Evolutionary conservation across 2,329 filamentous ascomycete species (phyloP), one percentile per base, ranked within the genome.

Genomic region (Alternaria longipes): DNA sequence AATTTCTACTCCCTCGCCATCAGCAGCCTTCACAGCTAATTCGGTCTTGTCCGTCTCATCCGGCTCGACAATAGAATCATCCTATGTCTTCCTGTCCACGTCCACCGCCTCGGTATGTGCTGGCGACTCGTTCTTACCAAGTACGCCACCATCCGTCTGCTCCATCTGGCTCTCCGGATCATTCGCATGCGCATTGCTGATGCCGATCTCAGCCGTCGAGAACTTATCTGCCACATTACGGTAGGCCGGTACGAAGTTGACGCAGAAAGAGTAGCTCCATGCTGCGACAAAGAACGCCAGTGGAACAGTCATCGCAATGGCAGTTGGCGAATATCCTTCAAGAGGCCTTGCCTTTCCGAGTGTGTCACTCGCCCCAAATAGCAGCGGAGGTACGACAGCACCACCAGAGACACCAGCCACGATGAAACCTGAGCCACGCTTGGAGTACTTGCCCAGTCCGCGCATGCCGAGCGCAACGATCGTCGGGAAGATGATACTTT

Each of bases 401-500:
- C 91, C 91, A 14, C 91, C 91, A 16, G 86, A 83, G 0, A 94
- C 90, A 66, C 89, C 90, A 5, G 83, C 89, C 2, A 93, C 85
- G 65, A 96, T 88, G 75, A 87, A 90, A 1, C 90, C 90, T 3
- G 88, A 89, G 1, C 91, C 91, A 62, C 90, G 86, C 82, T 94
- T 93, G 36, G 89, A 91, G 79, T 94, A 89, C 18, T 88, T 86
- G 6, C 92, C 91, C 1, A 93, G 83, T 2, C 90, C 91, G 22
- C 92, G 87, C 60, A 97, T 89, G 3, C 90, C 91, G 12, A 95
- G 85, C 4, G 91, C 89, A 67, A 93, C 93, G 61, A 95, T 89
- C 2, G 94, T 88, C 0, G 93, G 93, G 83, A 92, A 97, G 68
- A 92, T 87, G 53, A 93, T 92, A 0, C 90, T 91, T 76, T 94